phyloP scores from a whole-genome alignment of 257 asterid species.

The Solanum piurae region DNA sequence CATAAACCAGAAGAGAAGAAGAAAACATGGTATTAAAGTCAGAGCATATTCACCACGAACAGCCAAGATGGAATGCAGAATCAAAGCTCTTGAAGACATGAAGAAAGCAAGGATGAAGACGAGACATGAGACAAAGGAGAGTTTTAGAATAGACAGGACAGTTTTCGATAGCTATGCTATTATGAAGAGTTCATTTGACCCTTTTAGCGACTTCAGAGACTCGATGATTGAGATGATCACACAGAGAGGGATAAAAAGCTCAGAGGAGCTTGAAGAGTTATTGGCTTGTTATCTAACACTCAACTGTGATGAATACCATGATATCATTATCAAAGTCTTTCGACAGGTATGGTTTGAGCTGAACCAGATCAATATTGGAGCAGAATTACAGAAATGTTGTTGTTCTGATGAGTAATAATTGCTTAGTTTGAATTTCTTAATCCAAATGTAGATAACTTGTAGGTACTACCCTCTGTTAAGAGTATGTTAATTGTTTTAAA shows the following conservation, averaged over 20 bases:
- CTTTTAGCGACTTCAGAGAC: slow-evolving; percentile 58
- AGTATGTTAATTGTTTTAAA: not conserved
- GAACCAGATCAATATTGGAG: slow-evolving; percentile 18
- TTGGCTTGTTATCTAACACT: slow-evolving; percentile 71
- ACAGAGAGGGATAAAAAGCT: slow-evolving; percentile 37
- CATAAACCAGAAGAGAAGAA: slow-evolving; percentile 14
- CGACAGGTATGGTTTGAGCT: slow-evolving; percentile 64
- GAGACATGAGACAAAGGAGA: slow-evolving; percentile 22
- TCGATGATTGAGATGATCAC: slow-evolving; percentile 88
- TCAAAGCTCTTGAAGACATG: slow-evolving; percentile 48
- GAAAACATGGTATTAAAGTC: slow-evolving; percentile 17
- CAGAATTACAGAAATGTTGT: slow-evolving; percentile 4
- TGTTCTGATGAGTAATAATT: slow-evolving; percentile 1
- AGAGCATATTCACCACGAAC: slow-evolving; percentile 37
- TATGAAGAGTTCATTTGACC: slow-evolving; percentile 51
- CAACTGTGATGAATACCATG: slow-evolving; percentile 57
- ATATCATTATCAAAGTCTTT: slow-evolving; percentile 60
- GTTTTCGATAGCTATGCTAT: slow-evolving; percentile 58
- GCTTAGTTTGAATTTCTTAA: not conserved
- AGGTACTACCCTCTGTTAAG: not conserved
- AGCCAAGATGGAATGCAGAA: slow-evolving; percentile 45
- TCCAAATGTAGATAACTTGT: not conserved
- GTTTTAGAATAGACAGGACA: slow-evolving; percentile 7
- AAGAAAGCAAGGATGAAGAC: slow-evolving; percentile 42
- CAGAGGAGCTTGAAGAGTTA: slow-evolving; percentile 66